Base-by-base conservation (phyloP, 1,139 yeast species). In the Nakaseomyces uthaithaninus region DNA sequence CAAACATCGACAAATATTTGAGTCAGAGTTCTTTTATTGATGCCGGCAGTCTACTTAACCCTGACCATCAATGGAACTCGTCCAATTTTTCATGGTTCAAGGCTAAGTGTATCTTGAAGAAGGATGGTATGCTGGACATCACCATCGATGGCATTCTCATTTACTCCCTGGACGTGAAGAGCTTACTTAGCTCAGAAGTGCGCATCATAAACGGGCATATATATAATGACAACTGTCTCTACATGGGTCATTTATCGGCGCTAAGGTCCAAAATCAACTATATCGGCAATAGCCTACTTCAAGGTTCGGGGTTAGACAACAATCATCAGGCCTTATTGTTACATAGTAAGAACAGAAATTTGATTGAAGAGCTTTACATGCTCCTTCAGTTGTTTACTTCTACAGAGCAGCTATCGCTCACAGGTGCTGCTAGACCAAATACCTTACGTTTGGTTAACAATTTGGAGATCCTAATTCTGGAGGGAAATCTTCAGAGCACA, bases 21-120 rank as follows among this genome's bases (percentile, higher is more conserved):
- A 19, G 35, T 17, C 35, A 31, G 2, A 35, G 42, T 20, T 45
- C 43, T 16, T 20, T 49, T n/a, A 37, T 41, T 11, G 36, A 33
- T 9, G 45, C 51, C 9, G 47, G 45, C 11, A 31, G 35, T 20
- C 24, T 20, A 8, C 35, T 31, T 17, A 17, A 25, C 17, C 27
- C 38, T 22, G 36, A 40, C 22, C 25, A 33, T 22, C 23, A 15
- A 6, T 15, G 39, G 11, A 37, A 40, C 9, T 14, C 41, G 22
- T 39, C 59, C 24, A 55, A 60, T 31, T 47, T 44, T 36, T 77
- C 77, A 2, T 85, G 95, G 95, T 80, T 80, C 52, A 73, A 71
- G 39, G 78, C 85, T 1, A 78, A 79, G 74, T 94, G 91, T 1
- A 80, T 78, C 9, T 59, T 85, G 39, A 76, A 74, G 50, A 72